Base-by-base conservation (phyloP, 352 stramenopile species). In the Phytopythium chamaehyphon region DNA sequence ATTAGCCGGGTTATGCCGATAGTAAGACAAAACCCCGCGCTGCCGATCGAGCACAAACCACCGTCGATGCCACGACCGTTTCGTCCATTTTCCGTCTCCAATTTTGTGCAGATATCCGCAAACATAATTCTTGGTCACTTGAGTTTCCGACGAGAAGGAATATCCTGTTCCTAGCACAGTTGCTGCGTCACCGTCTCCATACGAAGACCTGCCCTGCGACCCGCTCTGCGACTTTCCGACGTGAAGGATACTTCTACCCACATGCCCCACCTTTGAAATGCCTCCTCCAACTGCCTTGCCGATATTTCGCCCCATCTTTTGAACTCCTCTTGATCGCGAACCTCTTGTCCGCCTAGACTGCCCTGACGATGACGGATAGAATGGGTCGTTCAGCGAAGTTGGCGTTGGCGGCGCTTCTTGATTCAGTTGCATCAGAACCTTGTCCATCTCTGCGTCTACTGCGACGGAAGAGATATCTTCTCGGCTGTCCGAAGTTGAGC, bases 81-180 rank as follows among this genome's bases (percentile, higher is more conserved):
- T 86, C 0, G 78, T 74, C 78, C 81, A 92, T 48, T 92, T 93
- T 46, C 81, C 81, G 52, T 93, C 83, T 47, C 81, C 91, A 26
- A 93, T 80, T 59, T 93, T 93, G 66, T 93, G 78, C 14, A 93
- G 39, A 42, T 93, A 93, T 1, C 83, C 83, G 22, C 80, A 89
- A 8, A 91, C 80, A 45, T 90, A 90, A 51, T 88, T 79, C 31
- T 86, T 86, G 39, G 75, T 92, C 45, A 77, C 80, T 49, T 86
- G 81, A 7, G 71, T 88, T 51, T 91, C 81, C 1, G 77, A 89
- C 31, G 77, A 91, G 51, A 91, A 91, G 7, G 59, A 68, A 37
- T 84, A 86, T 0, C 79, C 76, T 3, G 72, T 65, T 5, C 58
- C 65, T 5, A 85, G 24, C 12, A 86, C 37, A 26, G 69, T 50